phyloP scores from a whole-genome alignment of 1,284 basidiomycete genomes.

The Exsudoporus floridanus region DNA sequence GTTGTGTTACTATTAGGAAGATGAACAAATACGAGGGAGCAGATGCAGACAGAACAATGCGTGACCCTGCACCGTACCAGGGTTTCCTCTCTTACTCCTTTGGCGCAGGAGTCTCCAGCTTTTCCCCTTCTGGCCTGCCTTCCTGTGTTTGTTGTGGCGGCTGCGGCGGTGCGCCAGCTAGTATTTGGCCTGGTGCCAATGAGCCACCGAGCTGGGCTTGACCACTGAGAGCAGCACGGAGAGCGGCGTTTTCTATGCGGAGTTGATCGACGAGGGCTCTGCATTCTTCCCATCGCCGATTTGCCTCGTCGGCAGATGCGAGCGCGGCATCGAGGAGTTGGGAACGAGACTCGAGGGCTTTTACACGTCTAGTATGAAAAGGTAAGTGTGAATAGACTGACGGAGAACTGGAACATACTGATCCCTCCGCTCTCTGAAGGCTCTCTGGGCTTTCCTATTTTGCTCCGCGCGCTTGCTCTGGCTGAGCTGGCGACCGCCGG shows the following conservation, averaged over 20 bases:
- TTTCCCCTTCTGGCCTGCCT: slow-evolving; percentile 30
- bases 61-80: not conserved
- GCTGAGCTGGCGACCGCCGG: slow-evolving; percentile 55
- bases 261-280: slow-evolving; percentile 78
- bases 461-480: slow-evolving; percentile 82
- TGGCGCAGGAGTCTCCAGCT: slow-evolving; percentile 21
- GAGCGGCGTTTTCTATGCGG: slow-evolving; percentile 73
- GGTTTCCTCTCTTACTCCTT: slow-evolving; percentile 22
- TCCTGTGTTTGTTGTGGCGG: slow-evolving; percentile 29
- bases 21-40: slow-evolving; percentile 3
- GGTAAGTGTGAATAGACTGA: slow-evolving; percentile 17
- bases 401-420: slow-evolving; percentile 50
- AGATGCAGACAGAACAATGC: not conserved
- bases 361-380: slow-evolving; percentile 63
- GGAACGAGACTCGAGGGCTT: slow-evolving; percentile 78
- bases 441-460: slow-evolving; percentile 82
- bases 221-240: slow-evolving; percentile 46
- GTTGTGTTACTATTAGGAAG: slow-evolving; percentile 6
- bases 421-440: slow-evolving; percentile 80
- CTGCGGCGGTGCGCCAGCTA: slow-evolving; percentile 23
- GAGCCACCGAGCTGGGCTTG: slow-evolving; percentile 39
- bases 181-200: slow-evolving; percentile 29
- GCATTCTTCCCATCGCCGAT: slow-evolving; percentile 83
- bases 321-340: slow-evolving; percentile 78
- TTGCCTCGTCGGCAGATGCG: slow-evolving; percentile 80